Percentiles rank a stretch among this genome's conserved stretches.
Evolutionary conservation across 352 stramenopile genomes (phyloP).

Genomic region (Phytophthora europaea): DNA sequence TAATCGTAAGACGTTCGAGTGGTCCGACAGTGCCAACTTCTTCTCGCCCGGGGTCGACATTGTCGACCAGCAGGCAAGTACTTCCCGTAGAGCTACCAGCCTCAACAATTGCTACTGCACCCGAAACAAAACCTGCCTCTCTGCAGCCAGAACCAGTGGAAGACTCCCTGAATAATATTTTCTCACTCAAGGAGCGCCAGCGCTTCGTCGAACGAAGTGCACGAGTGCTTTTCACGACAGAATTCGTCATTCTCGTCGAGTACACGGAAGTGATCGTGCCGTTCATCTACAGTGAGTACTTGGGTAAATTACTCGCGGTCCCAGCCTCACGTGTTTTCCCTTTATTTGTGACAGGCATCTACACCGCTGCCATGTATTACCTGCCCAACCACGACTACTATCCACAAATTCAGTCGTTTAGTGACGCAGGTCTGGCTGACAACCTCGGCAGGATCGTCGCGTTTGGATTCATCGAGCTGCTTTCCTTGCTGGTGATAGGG

Average conservation of each 20-base stretch:
- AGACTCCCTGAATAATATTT: neutral
- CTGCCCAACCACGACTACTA: slow-evolving; percentile 40
- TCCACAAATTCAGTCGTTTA: slow-evolving; percentile 33
- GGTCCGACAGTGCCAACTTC: neutral
- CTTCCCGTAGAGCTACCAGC: slow-evolving; percentile 7
- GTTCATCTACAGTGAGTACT: slow-evolving; percentile 36
- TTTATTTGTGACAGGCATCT: slow-evolving; percentile 24
- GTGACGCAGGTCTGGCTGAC: neutral
- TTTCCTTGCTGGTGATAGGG: slow-evolving; percentile 18
- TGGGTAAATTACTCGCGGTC: neutral
- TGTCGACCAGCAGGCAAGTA: slow-evolving; percentile 12
- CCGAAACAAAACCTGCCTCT: neutral
- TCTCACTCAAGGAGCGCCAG: slow-evolving; percentile 10
- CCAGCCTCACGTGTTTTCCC: neutral
- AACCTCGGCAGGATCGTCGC: slow-evolving; percentile 37
- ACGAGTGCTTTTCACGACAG: slow-evolving; percentile 34
- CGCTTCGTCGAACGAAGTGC: slow-evolving; percentile 19
- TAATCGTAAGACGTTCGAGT: slow-evolving; percentile 4
- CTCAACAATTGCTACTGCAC: neutral
- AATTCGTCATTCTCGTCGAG: slow-evolving; percentile 42
- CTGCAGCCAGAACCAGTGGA: neutral
- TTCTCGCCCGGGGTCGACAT: neutral
- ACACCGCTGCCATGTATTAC: slow-evolving; percentile 37
- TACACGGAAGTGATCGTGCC: slow-evolving; percentile 47
- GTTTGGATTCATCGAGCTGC: slow-evolving; percentile 35